Evolutionary conservation across 768 basidiomycete species (phyloP).

Genomic region (Trametes gibbosa): DNA sequence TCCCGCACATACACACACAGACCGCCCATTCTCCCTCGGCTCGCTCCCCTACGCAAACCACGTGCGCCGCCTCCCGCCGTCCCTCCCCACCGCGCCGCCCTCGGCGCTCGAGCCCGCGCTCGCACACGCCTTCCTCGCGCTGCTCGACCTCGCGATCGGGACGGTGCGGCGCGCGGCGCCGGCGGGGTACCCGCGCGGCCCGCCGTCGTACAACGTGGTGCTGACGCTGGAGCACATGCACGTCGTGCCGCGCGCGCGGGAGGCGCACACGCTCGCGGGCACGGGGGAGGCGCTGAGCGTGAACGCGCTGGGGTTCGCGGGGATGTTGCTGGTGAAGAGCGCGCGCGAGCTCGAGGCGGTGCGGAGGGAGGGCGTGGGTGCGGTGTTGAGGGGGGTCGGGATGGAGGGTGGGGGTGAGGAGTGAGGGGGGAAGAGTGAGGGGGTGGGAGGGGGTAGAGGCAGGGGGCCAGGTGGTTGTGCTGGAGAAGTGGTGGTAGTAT

Average conservation of each 20-base stretch:
- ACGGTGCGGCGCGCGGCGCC: slow-evolving; percentile 66
- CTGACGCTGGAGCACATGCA: slow-evolving; percentile 83
- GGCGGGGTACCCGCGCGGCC: slow-evolving; percentile 56
- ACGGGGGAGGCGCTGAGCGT: slow-evolving; percentile 64
- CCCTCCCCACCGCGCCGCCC: slow-evolving; percentile 34
- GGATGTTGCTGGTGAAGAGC: slow-evolving; percentile 85
- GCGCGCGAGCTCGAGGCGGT: slow-evolving; percentile 71
- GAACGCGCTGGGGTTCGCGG: slow-evolving; percentile 88
- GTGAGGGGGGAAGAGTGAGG: slow-evolving; percentile 52
- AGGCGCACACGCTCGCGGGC: slow-evolving; percentile 50
- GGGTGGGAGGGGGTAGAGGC: slow-evolving; percentile 10
- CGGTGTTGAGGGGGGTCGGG: slow-evolving; percentile 63
- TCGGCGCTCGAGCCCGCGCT: slow-evolving; percentile 51
- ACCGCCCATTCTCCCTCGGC: slow-evolving; percentile 67
- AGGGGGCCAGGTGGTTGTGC: not conserved
- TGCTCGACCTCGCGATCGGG: slow-evolving; percentile 75
- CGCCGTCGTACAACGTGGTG: slow-evolving; percentile 80
- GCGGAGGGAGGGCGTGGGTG: slow-evolving; percentile 57
- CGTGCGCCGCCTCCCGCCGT: slow-evolving; percentile 57
- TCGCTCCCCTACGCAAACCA: slow-evolving; percentile 80
- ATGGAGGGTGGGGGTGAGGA: slow-evolving; percentile 66
- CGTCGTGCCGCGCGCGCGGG: slow-evolving; percentile 73
- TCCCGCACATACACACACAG: slow-evolving; percentile 40
- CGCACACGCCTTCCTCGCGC: slow-evolving; percentile 60
- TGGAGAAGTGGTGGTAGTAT: no score